Base-by-base conservation (phyloP, 208 protist genomes). In the Acanthamoeba healyi region DNA sequence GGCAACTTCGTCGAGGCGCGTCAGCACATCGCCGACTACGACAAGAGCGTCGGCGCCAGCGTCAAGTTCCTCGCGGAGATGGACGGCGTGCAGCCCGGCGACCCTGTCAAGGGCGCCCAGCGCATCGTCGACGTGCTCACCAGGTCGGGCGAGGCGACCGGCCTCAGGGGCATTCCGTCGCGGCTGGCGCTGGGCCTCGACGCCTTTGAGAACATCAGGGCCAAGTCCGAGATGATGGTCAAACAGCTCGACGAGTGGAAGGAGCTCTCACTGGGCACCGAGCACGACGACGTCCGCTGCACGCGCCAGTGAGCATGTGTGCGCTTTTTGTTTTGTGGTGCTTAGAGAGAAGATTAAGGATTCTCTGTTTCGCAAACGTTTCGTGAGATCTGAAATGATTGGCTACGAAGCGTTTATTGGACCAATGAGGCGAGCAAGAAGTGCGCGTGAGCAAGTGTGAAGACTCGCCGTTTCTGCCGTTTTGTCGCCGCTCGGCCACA, bases 111-210 rank as follows among this genome's bases (percentile, higher is more conserved):
- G 34, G 32, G 38, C 15, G 72, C 92, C 19, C 40, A 94, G 46
- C 40, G 61, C 36, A 51, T 89, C 32, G 51, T 94, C 54, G 92
- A 94, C 70, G 74, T 94, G 40, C 46, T 94, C 36, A 94, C 74
- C 4, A 29, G 44, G n/a, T 82, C 61, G 49, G 92, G 92, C 29
- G 67, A 46, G 29, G 91, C 92, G 2, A 26, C 1, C 1, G 92
- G 92, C 10, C 61, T 72, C 44, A 67, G 40, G 51, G 22, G 17
- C 12, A 1, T 88, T 7, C 81, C 49, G 15, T 6, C 24, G 3
- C 40, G 29, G 22, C 81, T 88, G 5, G 49, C 81, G 17, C 81
- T 88, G 0, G 81, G 81, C 29, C 7, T 0, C 1, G 81, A 88
- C 36, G 46, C 81, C 46, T 65, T 38, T 29, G 63, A 29, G 29